A percentile compares a stretch with the other conserved stretches of the same genome.
Evolutionary conservation across 768 basidiomycete genomes (phyloP).

Genomic region (Albatrellus ellisii): DNA sequence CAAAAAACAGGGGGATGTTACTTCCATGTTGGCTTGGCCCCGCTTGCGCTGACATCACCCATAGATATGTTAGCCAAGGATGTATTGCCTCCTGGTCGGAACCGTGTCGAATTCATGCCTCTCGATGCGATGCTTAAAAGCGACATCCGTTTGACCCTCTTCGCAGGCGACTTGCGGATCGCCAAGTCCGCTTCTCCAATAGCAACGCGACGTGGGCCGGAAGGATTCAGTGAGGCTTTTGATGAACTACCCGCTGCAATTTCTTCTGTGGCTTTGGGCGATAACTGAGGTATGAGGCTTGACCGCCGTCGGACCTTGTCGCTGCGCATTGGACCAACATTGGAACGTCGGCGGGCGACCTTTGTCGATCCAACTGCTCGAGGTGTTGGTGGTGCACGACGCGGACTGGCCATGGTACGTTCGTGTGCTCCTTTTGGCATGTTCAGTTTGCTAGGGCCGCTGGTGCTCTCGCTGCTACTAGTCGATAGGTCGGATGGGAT

Average conservation of each 20-base stretch:
- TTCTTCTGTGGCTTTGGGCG: conserved; percentile 20
- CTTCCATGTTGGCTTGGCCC: conserved; percentile 43
- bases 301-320: conserved; percentile 68
- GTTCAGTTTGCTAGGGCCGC: conserved; percentile 11
- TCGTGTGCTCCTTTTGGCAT: conserved; percentile 24
- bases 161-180: conserved; percentile 37
- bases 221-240: conserved; percentile 9
- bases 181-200: conserved; percentile 12
- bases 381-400: conserved; percentile 38
- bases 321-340: conserved; percentile 59
- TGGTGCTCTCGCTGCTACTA: conserved; percentile 18
- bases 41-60: conserved; percentile 35
- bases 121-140: conserved; percentile 27
- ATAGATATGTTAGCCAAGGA: conserved; percentile 25
- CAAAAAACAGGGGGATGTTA: conserved; percentile 24
- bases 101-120: conserved; percentile 16
- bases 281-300: conserved; percentile 66
- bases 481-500: conserved; percentile 20
- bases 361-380: conserved; percentile 24
- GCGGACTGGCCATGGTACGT: conserved; percentile 29
- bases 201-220: conserved; percentile 31
- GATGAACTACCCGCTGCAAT: conserved; percentile 3
- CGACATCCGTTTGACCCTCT: conserved; percentile 45
- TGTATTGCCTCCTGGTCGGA: conserved; percentile 16
- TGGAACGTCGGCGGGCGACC: conserved; percentile 47